Percentiles rank a stretch among this genome's conserved stretches.
These are phyloP conservation scores for Carex arenaria DNA, from an alignment of 202 grass and related monocot genomes.

Conservation along the genomic window DNA sequence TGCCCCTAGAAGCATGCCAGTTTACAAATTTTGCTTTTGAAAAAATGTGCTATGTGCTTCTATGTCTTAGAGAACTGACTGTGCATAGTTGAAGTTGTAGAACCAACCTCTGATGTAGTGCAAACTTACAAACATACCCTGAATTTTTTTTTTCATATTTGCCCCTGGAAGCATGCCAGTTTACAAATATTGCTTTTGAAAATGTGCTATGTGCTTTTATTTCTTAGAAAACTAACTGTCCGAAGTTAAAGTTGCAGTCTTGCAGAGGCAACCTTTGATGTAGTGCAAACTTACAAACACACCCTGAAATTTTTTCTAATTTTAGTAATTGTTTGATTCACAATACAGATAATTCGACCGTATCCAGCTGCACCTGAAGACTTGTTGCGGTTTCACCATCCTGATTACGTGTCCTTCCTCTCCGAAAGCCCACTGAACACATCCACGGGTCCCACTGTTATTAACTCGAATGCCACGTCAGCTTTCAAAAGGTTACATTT, in stretches of 20 bases:
- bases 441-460: constrained; percentile 29
- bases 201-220: too few relatives aligned
- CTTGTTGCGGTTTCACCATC: constrained; percentile 88
- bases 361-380: constrained; percentile 67
- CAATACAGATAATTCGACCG: constrained; percentile 41
- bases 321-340: neutral
- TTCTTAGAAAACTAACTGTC: too few relatives aligned
- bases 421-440: constrained; percentile 42
- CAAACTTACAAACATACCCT: too few relatives aligned
- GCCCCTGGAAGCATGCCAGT: neutral
- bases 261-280: too few relatives aligned
- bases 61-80: too few relatives aligned
- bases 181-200: neutral
- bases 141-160: neutral
- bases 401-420: constrained; percentile 83
- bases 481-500: constrained; percentile 20
- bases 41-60: too few relatives aligned
- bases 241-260: too few relatives aligned
- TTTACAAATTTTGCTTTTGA: neutral
- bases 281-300: too few relatives aligned
- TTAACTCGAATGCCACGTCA: constrained; percentile 36
- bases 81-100: too few relatives aligned
- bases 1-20: neutral
- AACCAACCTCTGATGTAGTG: too few relatives aligned
- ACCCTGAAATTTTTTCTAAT: neutral